These are phyloP conservation scores for Lagerstroemia speciosa DNA, from an alignment of 345 rosid genomes.

Conservation along the genomic window DNA sequence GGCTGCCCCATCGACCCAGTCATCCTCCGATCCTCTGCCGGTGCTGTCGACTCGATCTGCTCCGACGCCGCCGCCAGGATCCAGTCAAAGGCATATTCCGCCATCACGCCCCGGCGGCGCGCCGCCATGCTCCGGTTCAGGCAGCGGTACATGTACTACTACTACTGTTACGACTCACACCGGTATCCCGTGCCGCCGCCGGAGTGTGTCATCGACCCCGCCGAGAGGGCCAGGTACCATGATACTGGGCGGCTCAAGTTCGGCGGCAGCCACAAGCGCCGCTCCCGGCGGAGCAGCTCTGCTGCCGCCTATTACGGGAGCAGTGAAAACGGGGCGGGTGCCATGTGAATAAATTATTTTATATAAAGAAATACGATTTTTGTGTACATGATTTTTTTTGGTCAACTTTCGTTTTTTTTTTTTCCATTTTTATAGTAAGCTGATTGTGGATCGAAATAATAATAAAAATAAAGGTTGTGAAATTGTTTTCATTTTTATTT, in stretches of 20 bases:
- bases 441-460: background rate
- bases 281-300: conserved; percentile 1
- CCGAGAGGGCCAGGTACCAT: conserved; percentile 41
- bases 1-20: conserved; percentile 66
- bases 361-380: background rate
- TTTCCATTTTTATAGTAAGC: background rate
- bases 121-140: conserved; percentile 61
- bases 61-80: conserved; percentile 20
- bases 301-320: background rate
- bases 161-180: conserved; percentile 64
- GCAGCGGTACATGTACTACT: conserved; percentile 64
- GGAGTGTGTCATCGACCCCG: conserved; percentile 54
- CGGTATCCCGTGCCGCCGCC: conserved; percentile 53
- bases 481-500: no score
- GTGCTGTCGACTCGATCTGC: conserved; percentile 16
- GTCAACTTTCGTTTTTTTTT: background rate
- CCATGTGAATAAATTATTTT: background rate
- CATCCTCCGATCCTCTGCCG: conserved; percentile 34
- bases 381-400: background rate
- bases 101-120: conserved; percentile 28
- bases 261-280: conserved; percentile 31
- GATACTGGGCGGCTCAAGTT: conserved; percentile 69
- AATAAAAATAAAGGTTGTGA: background rate
- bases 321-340: background rate
- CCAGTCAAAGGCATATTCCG: conserved; percentile 24